Evolutionary conservation across 108 stramenopile genomes (phyloP), one percentile per base, ranked within the genome.

Genomic region (Nannochloropsis gaditana): DNA sequence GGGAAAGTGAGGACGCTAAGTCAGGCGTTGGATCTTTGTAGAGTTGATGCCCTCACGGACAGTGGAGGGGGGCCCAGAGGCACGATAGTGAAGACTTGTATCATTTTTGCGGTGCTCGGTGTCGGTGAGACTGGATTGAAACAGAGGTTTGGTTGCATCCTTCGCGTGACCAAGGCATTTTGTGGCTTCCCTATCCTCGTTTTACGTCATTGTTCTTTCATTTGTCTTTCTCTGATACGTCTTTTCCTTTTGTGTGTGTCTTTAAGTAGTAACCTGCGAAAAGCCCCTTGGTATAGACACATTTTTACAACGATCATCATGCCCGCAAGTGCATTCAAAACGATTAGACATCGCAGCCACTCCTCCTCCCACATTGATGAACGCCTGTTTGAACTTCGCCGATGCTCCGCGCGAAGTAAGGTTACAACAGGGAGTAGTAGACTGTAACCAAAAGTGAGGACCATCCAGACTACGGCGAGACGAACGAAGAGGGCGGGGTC

Each of bases 381-480:
- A 4, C n/a, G 59, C 6, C n/a, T 73, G 59, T 73, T 73, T 31
- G 31, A 31, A 31, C 31, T 31, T 31, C 31, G 31, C 31, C 31
- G 31, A 1, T 1, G 31, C 31, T 31, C 31, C 31, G 31, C 31
- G 31, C 31, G 31, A 3, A 73, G 59, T 2, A 73, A 73, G 2
- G 3, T n/a, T 2, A 73, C n/a, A 2, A 15, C 59, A n/a, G 59
- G 59, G 2, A 73, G 59, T 15, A 73, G 59, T 15, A 73, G 8
- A n/a, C 59, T 73, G 59, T 73, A 73, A 15, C 59, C 59, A 73
- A 73, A 73, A 6, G 59, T n/a, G n/a, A 73, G 59, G 19, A 73
- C 59, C n/a, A n/a, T n/a, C 59, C 59, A 73, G n/a, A 73, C 19
- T n/a, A 73, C 19, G 59, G 59, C 59, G 59, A 73, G n/a, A n/a